Evolutionary conservation across 2,329 filamentous ascomycete genomes (phyloP).

Genomic region (Hypoxylon sp.): DNA sequence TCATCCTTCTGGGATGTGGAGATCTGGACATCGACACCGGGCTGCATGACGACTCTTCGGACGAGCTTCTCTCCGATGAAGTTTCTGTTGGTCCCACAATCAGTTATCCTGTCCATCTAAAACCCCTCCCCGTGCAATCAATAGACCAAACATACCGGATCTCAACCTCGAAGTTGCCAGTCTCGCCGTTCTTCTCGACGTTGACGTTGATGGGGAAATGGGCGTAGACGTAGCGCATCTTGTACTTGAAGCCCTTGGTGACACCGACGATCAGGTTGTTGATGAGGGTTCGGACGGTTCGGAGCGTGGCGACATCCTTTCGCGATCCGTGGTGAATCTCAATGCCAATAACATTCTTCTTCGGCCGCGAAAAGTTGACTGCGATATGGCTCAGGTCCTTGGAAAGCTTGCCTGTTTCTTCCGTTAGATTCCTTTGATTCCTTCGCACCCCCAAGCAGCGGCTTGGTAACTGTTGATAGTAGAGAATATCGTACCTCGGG

Average conservation of each 20-base stretch:
- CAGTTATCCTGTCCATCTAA: constrained; percentile 47
- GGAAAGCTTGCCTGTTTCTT: constrained; percentile 82
- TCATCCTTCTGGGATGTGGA: constrained; percentile 98
- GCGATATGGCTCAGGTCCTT: constrained; percentile 98
- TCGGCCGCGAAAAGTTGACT: constrained; percentile 92
- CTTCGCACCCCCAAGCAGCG: constrained; percentile 16
- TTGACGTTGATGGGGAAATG: constrained; percentile 99
- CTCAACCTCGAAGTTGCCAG: constrained; percentile 90
- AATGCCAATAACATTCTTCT: constrained; percentile 91
- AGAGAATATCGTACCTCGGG: constrained; percentile 76
- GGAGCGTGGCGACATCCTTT: constrained; percentile 98
- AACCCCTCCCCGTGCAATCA: neutral
- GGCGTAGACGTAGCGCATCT: constrained; percentile 99
- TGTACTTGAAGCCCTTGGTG: constrained; percentile 99
- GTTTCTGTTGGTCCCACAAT: constrained; percentile 73
- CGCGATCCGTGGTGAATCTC: constrained; percentile 98
- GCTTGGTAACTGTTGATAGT: constrained; percentile 23
- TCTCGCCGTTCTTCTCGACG: constrained; percentile 95
- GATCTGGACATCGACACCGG: constrained; percentile 90
- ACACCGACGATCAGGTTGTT: constrained; percentile 99
- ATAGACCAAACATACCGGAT: constrained; percentile 79
- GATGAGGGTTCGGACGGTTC: constrained; percentile 97
- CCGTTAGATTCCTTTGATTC: constrained; percentile 54
- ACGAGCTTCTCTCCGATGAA: constrained; percentile 99
- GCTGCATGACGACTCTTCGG: constrained; percentile 88